These are phyloP conservation scores for Solanum megistacrolobum DNA, from an alignment of 257 asterid genomes.

Conservation along the genomic window DNA sequence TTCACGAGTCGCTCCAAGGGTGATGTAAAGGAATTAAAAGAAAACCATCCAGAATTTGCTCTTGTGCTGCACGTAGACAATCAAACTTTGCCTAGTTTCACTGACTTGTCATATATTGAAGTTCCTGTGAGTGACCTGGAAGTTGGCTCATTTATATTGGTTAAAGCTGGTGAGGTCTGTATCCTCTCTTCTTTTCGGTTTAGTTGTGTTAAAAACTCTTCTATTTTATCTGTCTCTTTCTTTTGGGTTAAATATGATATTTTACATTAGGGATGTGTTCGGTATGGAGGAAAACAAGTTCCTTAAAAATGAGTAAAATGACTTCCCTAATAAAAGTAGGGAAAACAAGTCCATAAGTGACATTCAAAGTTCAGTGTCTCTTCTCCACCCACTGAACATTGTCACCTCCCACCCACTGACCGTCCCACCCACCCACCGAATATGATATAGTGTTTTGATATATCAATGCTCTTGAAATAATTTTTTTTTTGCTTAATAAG, in stretches of 20 bases:
- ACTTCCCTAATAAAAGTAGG: background rate
- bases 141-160: conserved; percentile 79
- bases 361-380: background rate
- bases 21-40: conserved; percentile 87
- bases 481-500: background rate
- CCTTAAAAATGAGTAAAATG: background rate
- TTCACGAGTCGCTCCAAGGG: conserved; percentile 77
- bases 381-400: background rate
- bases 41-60: conserved; percentile 86
- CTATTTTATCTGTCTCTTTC: background rate
- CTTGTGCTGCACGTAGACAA: conserved; percentile 12
- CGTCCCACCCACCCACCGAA: background rate
- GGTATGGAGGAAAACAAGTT: background rate
- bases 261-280: background rate
- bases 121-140: conserved; percentile 72
- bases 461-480: background rate
- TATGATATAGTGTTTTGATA: background rate
- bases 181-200: conserved; percentile 10
- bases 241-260: background rate
- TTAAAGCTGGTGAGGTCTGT: conserved; percentile 99
- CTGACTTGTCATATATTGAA: conserved; percentile 55
- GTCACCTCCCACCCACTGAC: background rate
- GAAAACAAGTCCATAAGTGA: background rate
- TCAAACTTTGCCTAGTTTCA: conserved; percentile 46
- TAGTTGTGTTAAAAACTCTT: background rate